Conservation (phyloP, 306 rosid species). For the Inga oerstediana region DNA sequence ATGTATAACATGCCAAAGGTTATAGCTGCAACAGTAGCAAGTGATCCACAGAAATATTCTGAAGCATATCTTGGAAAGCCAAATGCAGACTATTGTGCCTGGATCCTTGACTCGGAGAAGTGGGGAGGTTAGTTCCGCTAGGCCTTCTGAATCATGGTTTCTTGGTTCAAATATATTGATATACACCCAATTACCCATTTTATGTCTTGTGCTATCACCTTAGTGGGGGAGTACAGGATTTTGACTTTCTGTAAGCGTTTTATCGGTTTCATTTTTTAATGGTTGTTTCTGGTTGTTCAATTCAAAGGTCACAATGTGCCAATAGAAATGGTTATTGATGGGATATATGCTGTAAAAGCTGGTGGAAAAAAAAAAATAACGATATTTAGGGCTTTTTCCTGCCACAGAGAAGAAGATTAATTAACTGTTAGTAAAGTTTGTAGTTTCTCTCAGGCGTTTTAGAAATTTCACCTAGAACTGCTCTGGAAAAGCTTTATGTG, state of each 20-base stretch:
- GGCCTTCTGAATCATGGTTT: conserved; percentile 12
- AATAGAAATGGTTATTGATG: background rate
- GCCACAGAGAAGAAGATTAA: background rate
- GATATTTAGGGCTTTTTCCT: background rate
- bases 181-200: background rate
- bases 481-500: background rate
- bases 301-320: background rate
- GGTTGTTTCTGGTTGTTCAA: background rate
- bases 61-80: conserved; percentile 96
- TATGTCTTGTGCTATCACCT: background rate
- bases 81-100: conserved; percentile 79
- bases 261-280: background rate
- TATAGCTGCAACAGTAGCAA: conserved; percentile 90
- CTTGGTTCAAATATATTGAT: background rate
- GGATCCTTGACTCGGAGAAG: conserved; percentile 92
- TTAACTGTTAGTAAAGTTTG: background rate
- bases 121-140: conserved; percentile 89
- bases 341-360: background rate
- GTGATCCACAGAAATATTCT: conserved; percentile 74
- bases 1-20: conserved; percentile 55
- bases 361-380: background rate
- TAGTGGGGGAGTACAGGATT: conserved; percentile 23
- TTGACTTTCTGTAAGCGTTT: background rate
- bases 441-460: background rate
- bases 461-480: background rate